phyloP scores from a whole-genome alignment of 257 asterid genomes.

The Thymus mandschuricus region DNA sequence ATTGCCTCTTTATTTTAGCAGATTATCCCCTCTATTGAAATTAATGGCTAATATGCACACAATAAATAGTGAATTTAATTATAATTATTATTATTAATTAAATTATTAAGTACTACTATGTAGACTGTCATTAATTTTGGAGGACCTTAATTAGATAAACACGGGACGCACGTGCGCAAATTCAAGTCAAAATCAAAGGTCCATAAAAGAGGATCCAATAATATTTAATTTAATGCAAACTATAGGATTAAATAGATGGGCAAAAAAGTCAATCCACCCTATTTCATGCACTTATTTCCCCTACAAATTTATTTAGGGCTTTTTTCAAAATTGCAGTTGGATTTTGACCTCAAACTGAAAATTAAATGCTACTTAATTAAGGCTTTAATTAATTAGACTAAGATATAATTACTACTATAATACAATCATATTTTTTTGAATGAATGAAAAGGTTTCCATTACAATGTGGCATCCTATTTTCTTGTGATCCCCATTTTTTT shows the following conservation, averaged over 20 bases:
- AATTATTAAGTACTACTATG: too few relatives aligned
- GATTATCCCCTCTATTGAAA: too few relatives aligned
- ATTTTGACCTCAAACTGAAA: conserved; percentile 7
- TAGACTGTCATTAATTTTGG: background rate
- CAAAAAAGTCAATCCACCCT: conserved; percentile 10
- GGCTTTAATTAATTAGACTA: background rate
- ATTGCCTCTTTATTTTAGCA: too few relatives aligned
- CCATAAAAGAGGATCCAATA: background rate
- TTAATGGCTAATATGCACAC: too few relatives aligned
- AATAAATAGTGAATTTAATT: too few relatives aligned
- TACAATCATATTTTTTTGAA: too few relatives aligned
- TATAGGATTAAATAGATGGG: conserved; percentile 12
- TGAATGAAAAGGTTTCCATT: background rate
- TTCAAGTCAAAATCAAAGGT: background rate
- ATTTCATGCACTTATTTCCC: background rate
- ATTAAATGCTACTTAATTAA: background rate
- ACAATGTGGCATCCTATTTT: background rate
- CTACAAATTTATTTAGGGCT: background rate
- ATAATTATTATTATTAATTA: too few relatives aligned
- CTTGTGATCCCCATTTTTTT: conserved; percentile 51
- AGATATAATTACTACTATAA: too few relatives aligned
- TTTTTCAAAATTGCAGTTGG: conserved; percentile 26
- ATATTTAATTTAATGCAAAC: background rate
- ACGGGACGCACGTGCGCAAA: background rate
- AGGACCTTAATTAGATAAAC: background rate